Base-by-base conservation (phyloP, 2,329 filamentous ascomycete genomes). In the Coniochaeta pulveracea region DNA sequence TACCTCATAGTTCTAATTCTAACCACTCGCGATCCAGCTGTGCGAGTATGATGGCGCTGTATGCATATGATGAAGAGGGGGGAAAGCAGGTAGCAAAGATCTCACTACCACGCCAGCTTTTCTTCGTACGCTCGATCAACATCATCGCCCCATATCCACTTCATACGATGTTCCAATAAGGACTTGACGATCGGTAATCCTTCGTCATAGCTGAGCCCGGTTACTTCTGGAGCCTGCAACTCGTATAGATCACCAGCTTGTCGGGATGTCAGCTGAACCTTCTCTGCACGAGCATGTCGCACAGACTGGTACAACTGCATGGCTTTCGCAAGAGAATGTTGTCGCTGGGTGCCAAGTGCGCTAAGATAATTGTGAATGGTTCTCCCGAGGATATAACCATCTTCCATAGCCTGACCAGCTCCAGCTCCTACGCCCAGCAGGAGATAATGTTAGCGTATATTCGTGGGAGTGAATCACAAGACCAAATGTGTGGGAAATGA, bases 371-470 rank as follows among this genome's bases (percentile, higher is more conserved):
- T 43, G n/a, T 37, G 21, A 10, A 54, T 25, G 3, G 40, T 50
- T 35, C 45, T 45, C 16, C 45, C 50, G 26, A 50, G 45, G 21
- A 51, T 52, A 28, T 47, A 51, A 5, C 43, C 50, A 34, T 58
- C 56, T 37, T 59, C 54, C 36, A 66, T 56, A 0, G 54, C 60
- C 41, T 64, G 60, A 9, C 61, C 60, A 1, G 57, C 51, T 4
- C 63, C 63, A 34, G 63, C 60, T 4, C 28, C 28, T 31, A 23
- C n/a, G n/a, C n/a, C n/a, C n/a, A n/a, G n/a, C n/a, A n/a, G n/a
- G n/a, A n/a, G n/a, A 23, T 8, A 23, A n/a, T 23, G 19, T 21
- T 4, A 12, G 9, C 6, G 10, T 12, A 19, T n/a, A 10, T n/a
- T 29, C 2, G 9, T 19, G 18, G 19, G 9, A 31, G 28, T 12